A percentile compares a stretch with the other conserved stretches of the same genome.
Evolutionary conservation across 2,329 filamentous ascomycete species (phyloP).

Genomic region (Talaromyces piceae): DNA sequence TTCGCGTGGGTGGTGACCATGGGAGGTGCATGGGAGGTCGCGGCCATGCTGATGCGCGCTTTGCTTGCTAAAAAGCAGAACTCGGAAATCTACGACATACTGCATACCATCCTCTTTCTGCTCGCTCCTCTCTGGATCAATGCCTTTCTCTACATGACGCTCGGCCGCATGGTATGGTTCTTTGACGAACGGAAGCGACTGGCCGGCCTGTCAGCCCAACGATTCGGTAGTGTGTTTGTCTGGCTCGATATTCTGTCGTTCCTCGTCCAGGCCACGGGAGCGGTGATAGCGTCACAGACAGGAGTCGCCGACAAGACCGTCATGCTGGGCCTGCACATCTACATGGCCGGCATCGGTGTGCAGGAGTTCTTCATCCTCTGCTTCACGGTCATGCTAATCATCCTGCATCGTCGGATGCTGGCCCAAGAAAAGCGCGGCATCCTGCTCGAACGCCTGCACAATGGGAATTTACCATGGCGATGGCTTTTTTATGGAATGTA

Average conservation of each 20-base stretch:
- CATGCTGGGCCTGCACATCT: slow-evolving; percentile 40
- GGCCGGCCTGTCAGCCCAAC: slow-evolving; percentile 2
- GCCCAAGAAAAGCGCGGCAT: slow-evolving; percentile 17
- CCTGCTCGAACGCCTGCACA: slow-evolving; percentile 16
- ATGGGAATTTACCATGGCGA: slow-evolving; percentile 13
- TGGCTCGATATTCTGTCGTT: slow-evolving; percentile 5
- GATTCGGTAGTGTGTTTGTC: slow-evolving; percentile 4
- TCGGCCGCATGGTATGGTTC: slow-evolving; percentile 26
- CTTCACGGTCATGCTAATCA: slow-evolving; percentile 36
- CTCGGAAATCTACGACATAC: slow-evolving; percentile 21
- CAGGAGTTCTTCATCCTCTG: slow-evolving; percentile 45
- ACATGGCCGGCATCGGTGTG: slow-evolving; percentile 48
- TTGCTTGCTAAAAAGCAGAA: slow-evolving; percentile 36
- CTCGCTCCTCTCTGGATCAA: slow-evolving; percentile 36
- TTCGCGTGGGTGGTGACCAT: slow-evolving; percentile 41
- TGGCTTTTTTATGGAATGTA: slow-evolving; percentile 36
- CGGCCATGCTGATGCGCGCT: slow-evolving; percentile 34
- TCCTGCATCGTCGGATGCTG: slow-evolving; percentile 30
- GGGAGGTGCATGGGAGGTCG: slow-evolving; percentile 34
- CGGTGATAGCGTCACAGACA: slow-evolving; percentile 10
- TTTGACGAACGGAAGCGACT: slow-evolving; percentile 2
- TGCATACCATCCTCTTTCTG: slow-evolving; percentile 38
- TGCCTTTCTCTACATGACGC: slow-evolving; percentile 42
- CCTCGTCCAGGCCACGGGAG: slow-evolving; percentile 19
- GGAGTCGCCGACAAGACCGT: slow-evolving; percentile 19